A percentile compares a stretch with the other conserved stretches of the same genome.
These are phyloP conservation scores for Saitozyma podzolica DNA, from an alignment of 768 basidiomycete species.

Conservation along the genomic window DNA sequence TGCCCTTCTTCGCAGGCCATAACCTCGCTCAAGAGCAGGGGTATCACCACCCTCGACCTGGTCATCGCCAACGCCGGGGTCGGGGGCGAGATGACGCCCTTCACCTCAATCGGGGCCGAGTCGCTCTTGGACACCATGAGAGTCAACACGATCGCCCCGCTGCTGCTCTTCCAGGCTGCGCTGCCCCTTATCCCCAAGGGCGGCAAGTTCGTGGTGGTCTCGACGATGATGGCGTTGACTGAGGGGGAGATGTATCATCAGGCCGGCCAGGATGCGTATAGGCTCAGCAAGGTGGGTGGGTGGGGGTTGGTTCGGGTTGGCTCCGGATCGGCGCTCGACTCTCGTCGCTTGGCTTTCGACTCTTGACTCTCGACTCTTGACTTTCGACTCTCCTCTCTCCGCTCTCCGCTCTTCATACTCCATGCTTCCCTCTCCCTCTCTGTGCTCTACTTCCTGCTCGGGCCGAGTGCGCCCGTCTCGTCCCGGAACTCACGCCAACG, in stretches of 20 bases:
- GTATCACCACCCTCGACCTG: slow-evolving; percentile 18
- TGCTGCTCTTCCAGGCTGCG: slow-evolving; percentile 21
- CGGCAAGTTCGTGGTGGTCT: slow-evolving; percentile 21
- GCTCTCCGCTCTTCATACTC: too few relatives aligned
- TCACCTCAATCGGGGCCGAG: slow-evolving; percentile 9
- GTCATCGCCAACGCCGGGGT: slow-evolving; percentile 27
- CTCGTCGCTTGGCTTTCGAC: too few relatives aligned
- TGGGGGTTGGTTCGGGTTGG: too few relatives aligned
- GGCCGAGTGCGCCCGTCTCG: too few relatives aligned
- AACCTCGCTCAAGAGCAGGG: slow-evolving; percentile 8
- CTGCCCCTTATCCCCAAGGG: slow-evolving; percentile 8
- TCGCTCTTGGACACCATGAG: slow-evolving; percentile 4
- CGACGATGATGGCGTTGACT: background rate
- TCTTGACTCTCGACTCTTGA: too few relatives aligned
- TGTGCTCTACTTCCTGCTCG: too few relatives aligned
- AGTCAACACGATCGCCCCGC: slow-evolving; percentile 17
- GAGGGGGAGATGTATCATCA: slow-evolving; percentile 12
- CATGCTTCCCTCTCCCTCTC: too few relatives aligned
- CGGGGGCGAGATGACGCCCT: slow-evolving; percentile 5
- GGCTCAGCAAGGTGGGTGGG: slow-evolving; percentile 7
- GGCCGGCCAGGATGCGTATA: slow-evolving; percentile 15
- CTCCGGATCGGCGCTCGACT: too few relatives aligned
- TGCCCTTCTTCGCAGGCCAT: slow-evolving; percentile 1
- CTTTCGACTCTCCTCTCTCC: too few relatives aligned
- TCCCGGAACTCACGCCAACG: too few relatives aligned